Conservation (phyloP, 352 stramenopile genomes). For the Globisporangium splendens region DNA sequence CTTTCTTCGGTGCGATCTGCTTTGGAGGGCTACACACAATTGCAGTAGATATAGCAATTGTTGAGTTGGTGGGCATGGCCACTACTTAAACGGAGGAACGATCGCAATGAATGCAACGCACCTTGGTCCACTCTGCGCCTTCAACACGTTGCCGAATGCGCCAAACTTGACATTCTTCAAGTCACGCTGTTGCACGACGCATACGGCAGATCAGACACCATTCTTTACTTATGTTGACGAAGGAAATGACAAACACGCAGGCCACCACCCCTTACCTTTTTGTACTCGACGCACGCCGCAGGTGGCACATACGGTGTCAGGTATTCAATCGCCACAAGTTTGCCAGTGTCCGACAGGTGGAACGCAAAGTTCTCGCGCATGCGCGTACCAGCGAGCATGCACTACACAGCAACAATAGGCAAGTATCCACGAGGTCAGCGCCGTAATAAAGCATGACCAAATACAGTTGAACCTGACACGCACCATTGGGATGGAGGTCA, state of each 20-base stretch:
- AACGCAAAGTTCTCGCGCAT: slow-evolving; percentile 82
- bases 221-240: too few relatives aligned
- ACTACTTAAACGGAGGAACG: background rate
- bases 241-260: too few relatives aligned
- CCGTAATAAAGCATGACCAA: background rate
- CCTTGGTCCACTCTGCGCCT: slow-evolving; percentile 57
- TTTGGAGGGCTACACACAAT: slow-evolving; percentile 46
- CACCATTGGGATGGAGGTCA: slow-evolving; percentile 74
- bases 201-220: background rate
- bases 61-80: background rate
- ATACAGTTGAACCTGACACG: background rate
- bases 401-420: slow-evolving; percentile 27
- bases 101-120: slow-evolving; percentile 22
- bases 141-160: slow-evolving; percentile 52
- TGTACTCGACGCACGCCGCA: slow-evolving; percentile 39
- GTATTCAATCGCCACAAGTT: slow-evolving; percentile 82
- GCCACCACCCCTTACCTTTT: too few relatives aligned
- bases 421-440: too few relatives aligned
- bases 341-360: slow-evolving; percentile 71
- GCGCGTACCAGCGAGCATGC: slow-evolving; percentile 64
- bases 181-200: slow-evolving; percentile 23
- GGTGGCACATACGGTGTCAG: slow-evolving; percentile 53
- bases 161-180: slow-evolving; percentile 61
- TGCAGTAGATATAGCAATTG: background rate
- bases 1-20: slow-evolving; percentile 53